Evolutionary conservation across 2,329 filamentous ascomycete genomes (phyloP), one percentile per base, ranked within the genome.

Genomic region (Penicillium sp.): DNA sequence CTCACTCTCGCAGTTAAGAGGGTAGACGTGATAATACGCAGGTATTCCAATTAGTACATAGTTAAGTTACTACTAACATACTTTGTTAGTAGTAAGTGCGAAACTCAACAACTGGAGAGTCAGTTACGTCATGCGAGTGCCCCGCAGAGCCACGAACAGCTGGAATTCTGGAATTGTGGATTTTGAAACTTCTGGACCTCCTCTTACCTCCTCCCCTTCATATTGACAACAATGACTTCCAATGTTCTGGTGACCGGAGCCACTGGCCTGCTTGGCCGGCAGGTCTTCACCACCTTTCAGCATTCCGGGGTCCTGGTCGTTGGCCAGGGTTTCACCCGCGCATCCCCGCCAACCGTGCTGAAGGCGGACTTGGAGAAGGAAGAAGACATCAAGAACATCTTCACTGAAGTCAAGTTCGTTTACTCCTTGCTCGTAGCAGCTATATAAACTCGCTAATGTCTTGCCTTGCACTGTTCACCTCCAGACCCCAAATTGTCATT

Each of bases 221-320:
- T 6, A 39, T 40, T 46, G 9, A 26, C 43, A n/a, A 58, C 36
- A 26, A 75, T 75, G 72, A 66, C 71, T 52, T 69, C 82, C 54
- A 87, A 81, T 23, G 91, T 84, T 9, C 80, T 96, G 23, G 78
- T 96, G 51, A 96, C 92, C 6, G 92, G 92, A 53, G 91, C 91
- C 33, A 93, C 89, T 18, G 92, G 92, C 51, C 81, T 96, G 10
- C 82, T 96, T 2, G 92, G 92, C 45, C 85, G 91, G 39, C 86
- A 94, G 71, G 88, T 96, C 10, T 79, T 87, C 51, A 84, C 82
- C 57, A 84, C 83, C 11, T 96, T 96, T 71, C 78, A 86, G 50
- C 74, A 81, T 52, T 81, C 79, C 26, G 80, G 82, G 33, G 96
- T 91, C 84, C 77, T 78, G n/a, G 85, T 86, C 53, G 86, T 87